phyloP scores from a whole-genome alignment of 768 basidiomycete genomes.

The Tylopilus rubrobrunneus region DNA sequence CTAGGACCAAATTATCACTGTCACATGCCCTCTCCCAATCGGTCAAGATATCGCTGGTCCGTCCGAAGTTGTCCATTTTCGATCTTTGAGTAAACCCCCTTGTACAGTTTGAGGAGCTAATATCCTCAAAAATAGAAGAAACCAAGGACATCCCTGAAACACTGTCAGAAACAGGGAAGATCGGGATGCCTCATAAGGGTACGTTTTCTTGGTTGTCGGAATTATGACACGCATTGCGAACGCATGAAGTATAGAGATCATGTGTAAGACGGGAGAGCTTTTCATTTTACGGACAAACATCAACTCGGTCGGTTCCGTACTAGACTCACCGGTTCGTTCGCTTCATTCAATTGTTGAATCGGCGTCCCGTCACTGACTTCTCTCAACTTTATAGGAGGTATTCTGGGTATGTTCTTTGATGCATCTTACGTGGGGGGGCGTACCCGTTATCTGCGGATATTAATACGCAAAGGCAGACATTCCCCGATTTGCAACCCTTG shows the following conservation, averaged over 20 bases:
- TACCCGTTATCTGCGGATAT: slow-evolving; percentile 14
- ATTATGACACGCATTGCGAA: slow-evolving; percentile 10
- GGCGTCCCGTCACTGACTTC: neutral
- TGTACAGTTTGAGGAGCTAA: slow-evolving; percentile 81
- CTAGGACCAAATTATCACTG: slow-evolving; percentile 91
- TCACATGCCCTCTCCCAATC: slow-evolving; percentile 96
- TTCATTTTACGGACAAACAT: slow-evolving; percentile 93
- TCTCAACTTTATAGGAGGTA: slow-evolving; percentile 58
- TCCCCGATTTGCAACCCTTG: slow-evolving; percentile 90
- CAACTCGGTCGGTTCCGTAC: slow-evolving; percentile 92
- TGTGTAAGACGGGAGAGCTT: slow-evolving; percentile 94
- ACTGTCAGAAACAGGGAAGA: slow-evolving; percentile 92
- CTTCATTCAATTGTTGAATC: neutral
- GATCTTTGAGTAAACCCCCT: neutral
- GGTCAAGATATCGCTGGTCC: slow-evolving; percentile 90
- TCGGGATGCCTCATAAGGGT: slow-evolving; percentile 86
- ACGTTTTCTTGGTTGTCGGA: slow-evolving; percentile 6
- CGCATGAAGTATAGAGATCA: slow-evolving; percentile 62
- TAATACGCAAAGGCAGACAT: slow-evolving; percentile 54
- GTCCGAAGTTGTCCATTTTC: slow-evolving; percentile 14
- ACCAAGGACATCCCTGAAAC: slow-evolving; percentile 95
- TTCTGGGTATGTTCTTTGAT: slow-evolving; percentile 72
- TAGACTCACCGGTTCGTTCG: slow-evolving; percentile 82
- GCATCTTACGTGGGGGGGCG: neutral
- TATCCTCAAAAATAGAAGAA: slow-evolving; percentile 90